Base-by-base conservation (phyloP, 306 rosid species). In the Senna siamea region DNA sequence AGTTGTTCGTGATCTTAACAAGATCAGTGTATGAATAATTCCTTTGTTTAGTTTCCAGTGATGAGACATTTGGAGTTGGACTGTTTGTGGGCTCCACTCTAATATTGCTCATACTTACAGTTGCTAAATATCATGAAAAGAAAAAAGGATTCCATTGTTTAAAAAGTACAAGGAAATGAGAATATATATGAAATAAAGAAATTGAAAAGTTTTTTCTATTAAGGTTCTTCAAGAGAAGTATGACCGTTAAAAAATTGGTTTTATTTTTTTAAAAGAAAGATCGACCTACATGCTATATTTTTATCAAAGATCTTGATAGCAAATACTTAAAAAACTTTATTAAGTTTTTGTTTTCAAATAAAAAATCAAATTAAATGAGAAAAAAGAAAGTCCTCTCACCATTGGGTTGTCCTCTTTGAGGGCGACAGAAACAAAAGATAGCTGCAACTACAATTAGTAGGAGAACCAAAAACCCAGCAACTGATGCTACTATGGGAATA, bases 1-100 rank as follows among this genome's bases (percentile, higher is more conserved):
- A 80, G 68, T 82, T 82, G 74, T 78, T 73, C 59, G 90, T 89
- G 32, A 89, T 82, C 54, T 34, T 53, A 13, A 61, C 35, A 46
- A 82, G 51, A 26, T 89, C 86, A 0, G 74, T 12, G 51, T 55
- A 84, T 23, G 83, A 80, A 67, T 82, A 89, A 50, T 76, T 80
- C 50, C 74, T 66, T 54, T 72, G 57, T 51, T 30, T 50, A 2
- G 67, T 9, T 72, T 81, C 85, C 5, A 85, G 11, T 23, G 52
- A 47, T 34, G 78, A 48, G 12, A 4, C 58, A 64, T 43, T 56
- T 48, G 74, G 70, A 64, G 35, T 48, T 48, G 77, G 66, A 32
- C 47, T 47, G 56, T 57, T 48, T 17, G 23, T 17, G 1, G 47
- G 37, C 26, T 79, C 50, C 9, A 13, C 48, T 34, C 43, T 58